phyloP scores from a whole-genome alignment of 257 asterid genomes.

The Leonotis leonurus region DNA sequence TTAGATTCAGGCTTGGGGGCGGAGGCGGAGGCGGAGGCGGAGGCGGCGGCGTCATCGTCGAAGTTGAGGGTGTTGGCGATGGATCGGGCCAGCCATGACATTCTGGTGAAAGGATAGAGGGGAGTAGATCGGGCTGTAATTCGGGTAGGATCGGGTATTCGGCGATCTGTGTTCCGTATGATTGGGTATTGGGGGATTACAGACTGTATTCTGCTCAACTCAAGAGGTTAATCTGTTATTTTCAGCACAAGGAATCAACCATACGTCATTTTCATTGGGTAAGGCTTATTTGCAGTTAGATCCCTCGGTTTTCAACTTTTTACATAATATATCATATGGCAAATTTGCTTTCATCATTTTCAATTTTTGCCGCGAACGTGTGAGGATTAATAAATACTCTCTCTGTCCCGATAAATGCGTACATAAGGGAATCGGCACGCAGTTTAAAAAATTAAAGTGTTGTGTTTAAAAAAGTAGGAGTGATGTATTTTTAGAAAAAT shows the following conservation, averaged over 20 bases:
- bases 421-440: no score
- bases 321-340: no score
- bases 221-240: slow-evolving; percentile 12
- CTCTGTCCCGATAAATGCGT: no score
- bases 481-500: no score
- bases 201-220: slow-evolving; percentile 12
- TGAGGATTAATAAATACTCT: no score
- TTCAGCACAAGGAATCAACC: slow-evolving; percentile 3
- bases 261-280: neutral
- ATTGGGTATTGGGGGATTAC: slow-evolving; percentile 18
- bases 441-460: no score
- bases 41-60: slow-evolving; percentile 37
- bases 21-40: slow-evolving; percentile 20
- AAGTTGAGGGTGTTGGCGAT: slow-evolving; percentile 82
- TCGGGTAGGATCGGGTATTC: slow-evolving; percentile 18
- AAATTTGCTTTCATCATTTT: no score
- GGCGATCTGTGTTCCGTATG: slow-evolving; percentile 23
- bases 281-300: slow-evolving; percentile 4
- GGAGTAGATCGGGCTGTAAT: neutral
- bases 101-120: slow-evolving; percentile 14
- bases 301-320: slow-evolving; percentile 14
- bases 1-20: slow-evolving; percentile 11
- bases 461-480: no score
- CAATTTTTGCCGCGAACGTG: no score
- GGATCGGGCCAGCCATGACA: slow-evolving; percentile 97